phyloP scores from a whole-genome alignment of 768 basidiomycete species.

The Rossbeevera mucosa region DNA sequence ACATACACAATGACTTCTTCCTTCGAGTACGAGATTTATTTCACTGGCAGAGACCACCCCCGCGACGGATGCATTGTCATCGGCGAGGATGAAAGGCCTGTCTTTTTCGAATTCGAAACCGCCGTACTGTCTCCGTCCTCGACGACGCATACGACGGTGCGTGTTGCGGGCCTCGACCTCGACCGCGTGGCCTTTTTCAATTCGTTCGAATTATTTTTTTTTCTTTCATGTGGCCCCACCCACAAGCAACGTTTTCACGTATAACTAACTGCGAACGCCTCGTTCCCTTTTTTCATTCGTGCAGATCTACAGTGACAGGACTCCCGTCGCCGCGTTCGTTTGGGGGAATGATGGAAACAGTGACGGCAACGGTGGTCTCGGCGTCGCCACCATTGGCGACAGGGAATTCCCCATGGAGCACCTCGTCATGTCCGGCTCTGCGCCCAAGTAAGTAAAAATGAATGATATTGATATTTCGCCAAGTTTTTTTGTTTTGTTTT shows the following conservation, averaged over 20 bases:
- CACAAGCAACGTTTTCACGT: background rate
- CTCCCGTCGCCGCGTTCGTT: constrained; percentile 50
- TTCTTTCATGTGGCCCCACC: background rate
- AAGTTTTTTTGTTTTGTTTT: background rate
- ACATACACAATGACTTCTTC: too few relatives aligned
- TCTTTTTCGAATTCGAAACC: constrained; percentile 69
- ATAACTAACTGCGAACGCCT: background rate
- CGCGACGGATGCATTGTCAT: constrained; percentile 61
- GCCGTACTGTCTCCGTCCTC: constrained; percentile 21
- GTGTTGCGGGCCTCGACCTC: background rate
- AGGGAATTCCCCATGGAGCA: constrained; percentile 59
- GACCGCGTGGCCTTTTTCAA: background rate
- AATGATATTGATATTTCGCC: background rate
- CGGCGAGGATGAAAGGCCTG: constrained; percentile 53
- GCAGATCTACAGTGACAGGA: constrained; percentile 40
- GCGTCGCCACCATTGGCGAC: constrained; percentile 47
- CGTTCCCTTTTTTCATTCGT: background rate
- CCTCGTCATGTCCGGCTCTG: constrained; percentile 52
- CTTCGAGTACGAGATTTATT: constrained; percentile 55
- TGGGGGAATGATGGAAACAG: constrained; percentile 32
- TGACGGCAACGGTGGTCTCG: constrained; percentile 27
- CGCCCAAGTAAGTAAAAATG: constrained; percentile 37
- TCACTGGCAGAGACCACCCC: constrained; percentile 67
- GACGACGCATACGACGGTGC: constrained; percentile 27
- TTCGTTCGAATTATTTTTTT: too few relatives aligned